Conservation (phyloP, 2,329 filamentous ascomycete genomes). For the Pseudocercospora musae region DNA sequence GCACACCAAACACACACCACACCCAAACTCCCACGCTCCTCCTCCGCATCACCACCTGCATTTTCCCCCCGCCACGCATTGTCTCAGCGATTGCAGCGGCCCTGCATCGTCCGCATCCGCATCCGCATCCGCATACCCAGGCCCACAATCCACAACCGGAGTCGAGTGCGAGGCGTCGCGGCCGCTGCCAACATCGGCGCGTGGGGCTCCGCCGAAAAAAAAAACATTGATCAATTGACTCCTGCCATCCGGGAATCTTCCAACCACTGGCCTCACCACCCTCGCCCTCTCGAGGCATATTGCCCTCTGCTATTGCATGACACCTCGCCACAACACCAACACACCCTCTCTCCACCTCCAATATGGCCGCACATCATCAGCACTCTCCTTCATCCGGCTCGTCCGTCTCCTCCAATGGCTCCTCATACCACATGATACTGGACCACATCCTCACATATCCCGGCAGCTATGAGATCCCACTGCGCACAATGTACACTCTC, state of each 20-base stretch:
- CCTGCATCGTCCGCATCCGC: not conserved
- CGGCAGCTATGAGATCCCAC: conserved; percentile 61
- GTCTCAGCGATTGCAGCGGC: conserved; percentile 3
- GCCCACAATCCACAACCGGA: not conserved
- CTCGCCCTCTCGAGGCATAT: not conserved
- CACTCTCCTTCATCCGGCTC: conserved; percentile 28
- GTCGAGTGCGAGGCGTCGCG: not conserved
- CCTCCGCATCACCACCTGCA: not conserved
- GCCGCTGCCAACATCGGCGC: not conserved
- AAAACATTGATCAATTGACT: conserved; percentile 3
- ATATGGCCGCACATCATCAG: conserved; percentile 10
- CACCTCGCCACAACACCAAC: not conserved
- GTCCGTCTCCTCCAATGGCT: conserved; percentile 42
- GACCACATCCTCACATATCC: conserved; percentile 61
- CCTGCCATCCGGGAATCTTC: conserved; percentile 1
- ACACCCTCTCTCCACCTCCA: not conserved
- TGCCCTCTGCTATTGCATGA: conserved; percentile 7
- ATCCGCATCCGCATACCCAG: not conserved
- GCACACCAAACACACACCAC: not conserved
- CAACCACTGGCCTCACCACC: not conserved
- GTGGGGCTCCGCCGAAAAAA: not conserved
- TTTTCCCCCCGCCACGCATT: not conserved
- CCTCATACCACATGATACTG: conserved; percentile 46
- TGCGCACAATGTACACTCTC: conserved; percentile 65
- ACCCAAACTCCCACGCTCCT: not conserved